Evolutionary conservation across 805 yeast genomes (phyloP), one percentile per base, ranked within the genome.

Genomic region (Jamesozyma lodderae): DNA sequence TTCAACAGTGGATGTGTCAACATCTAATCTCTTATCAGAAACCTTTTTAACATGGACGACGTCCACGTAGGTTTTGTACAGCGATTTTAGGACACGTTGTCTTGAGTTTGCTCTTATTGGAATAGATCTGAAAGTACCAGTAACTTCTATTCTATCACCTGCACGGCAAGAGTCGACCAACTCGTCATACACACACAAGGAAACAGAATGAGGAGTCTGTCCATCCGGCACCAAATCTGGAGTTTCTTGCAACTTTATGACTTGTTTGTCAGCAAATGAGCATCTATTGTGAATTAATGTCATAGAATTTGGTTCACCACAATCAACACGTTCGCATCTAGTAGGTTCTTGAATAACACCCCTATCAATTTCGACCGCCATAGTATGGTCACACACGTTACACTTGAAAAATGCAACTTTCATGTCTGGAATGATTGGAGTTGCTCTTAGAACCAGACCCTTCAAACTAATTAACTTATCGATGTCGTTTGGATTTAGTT

Each of bases 161-260:
- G 98, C 96, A 51, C 95, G 75, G 53, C 94, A 82, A 38, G 83
- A 72, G 60, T 92, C 98, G 1, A 92, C 98, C 44, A 92, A 69
- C 59, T 92, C 97, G 61, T 92, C 98, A 57, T 90, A 92, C 1
- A 85, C 94, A 66, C 96, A 86, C 21, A 92, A 66, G 6, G 95
- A 85, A 34, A 92, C 84, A 11, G 96, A 81, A 61, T 92, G 98
- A 1, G 98, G 98, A 2, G 98, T 92, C 63, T 92, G 98, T 14
- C 98, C 98, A 63, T 84, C 97, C 4, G 98, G 98, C 13, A 90
- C 95, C 44, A 77, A 70, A 60, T 92, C 98, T 0, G 96, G 96
- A 0, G 95, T 87, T 62, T 92, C 98, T 63, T 92, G 98, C 30
- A 92, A 66, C 53, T 85, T 84, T 48, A 92, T 77, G 21, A 92